Percentiles rank a stretch among this genome's conserved stretches.
Conservation (phyloP, 345 rosid species). For the Syzygium aromaticum region DNA sequence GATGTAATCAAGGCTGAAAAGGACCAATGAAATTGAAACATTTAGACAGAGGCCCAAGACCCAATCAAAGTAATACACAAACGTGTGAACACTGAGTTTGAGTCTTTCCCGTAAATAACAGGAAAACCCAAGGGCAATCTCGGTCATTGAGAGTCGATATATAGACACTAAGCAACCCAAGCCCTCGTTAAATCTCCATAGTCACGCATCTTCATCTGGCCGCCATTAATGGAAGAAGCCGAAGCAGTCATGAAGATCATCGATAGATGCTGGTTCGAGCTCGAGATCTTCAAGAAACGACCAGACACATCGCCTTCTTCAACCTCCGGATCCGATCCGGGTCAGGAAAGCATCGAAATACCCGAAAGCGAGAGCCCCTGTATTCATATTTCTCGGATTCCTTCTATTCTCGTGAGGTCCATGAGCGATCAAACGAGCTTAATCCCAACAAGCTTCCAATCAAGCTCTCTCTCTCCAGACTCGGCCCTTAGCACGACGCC, state of each 20-base stretch:
- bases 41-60: neutral
- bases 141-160: neutral
- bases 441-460: neutral
- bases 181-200: neutral
- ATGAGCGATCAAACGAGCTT: conserved; percentile 43
- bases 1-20: neutral
- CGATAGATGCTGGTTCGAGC: conserved; percentile 38
- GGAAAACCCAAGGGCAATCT: neutral
- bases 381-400: neutral
- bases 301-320: neutral
- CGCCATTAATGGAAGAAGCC: conserved; percentile 25
- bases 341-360: neutral
- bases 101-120: neutral
- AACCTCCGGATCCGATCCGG: conserved; percentile 7
- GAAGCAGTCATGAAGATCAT: conserved; percentile 24
- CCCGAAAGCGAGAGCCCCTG: conserved; percentile 14
- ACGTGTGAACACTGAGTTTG: neutral
- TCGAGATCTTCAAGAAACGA: conserved; percentile 26
- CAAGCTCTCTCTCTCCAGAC: conserved; percentile 26
- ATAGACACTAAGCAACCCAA: neutral
- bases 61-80: neutral
- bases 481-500: conserved; percentile 30
- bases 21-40: neutral
- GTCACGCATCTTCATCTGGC: neutral
- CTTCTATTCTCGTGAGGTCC: conserved; percentile 24